These are phyloP conservation scores for Aspergillus brunneoviolaceus DNA, from an alignment of 2,329 filamentous ascomycete genomes.

Conservation along the genomic window DNA sequence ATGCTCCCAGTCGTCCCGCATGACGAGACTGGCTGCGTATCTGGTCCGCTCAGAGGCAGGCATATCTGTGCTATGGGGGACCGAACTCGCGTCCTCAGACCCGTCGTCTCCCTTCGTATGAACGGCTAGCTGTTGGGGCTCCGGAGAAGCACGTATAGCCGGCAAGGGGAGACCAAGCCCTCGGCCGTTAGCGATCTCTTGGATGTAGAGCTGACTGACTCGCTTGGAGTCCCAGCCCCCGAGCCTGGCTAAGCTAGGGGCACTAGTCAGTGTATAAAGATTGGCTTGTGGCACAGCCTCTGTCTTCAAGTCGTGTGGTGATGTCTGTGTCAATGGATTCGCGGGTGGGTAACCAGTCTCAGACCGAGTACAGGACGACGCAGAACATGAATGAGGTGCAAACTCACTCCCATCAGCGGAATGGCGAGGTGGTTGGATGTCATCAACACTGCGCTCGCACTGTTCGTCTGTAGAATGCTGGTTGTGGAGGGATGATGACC, in stretches of 20 bases:
- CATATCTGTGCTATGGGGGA: conserved; percentile 33
- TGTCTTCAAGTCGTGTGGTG: conserved; percentile 41
- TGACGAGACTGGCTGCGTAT: conserved; percentile 45
- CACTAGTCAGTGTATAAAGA: conserved; percentile 46
- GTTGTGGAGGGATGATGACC: conserved; percentile 44
- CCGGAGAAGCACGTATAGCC: conserved; percentile 23
- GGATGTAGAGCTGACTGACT: conserved; percentile 56
- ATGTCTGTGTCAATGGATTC: conserved; percentile 29
- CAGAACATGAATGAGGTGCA: conserved; percentile 38
- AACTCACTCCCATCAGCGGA: conserved; percentile 28
- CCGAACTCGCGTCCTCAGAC: conserved; percentile 36
- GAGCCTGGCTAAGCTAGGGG: conserved; percentile 54
- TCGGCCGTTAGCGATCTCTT: conserved; percentile 44
- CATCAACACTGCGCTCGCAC: conserved; percentile 39
- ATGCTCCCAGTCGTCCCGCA: conserved; percentile 49
- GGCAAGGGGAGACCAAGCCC: conserved; percentile 25
- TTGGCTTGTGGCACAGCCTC: conserved; percentile 39
- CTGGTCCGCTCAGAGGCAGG: conserved; percentile 24
- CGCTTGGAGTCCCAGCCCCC: conserved; percentile 56
- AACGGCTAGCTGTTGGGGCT: conserved; percentile 18
- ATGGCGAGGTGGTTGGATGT: conserved; percentile 29
- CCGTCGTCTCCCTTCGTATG: conserved; percentile 20
- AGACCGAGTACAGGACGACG: conserved; percentile 37
- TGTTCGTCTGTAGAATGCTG: conserved; percentile 35
- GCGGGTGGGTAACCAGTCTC: conserved; percentile 31